Percentiles rank a stretch among this genome's conserved stretches.
Evolutionary conservation across 305 asterid species (phyloP).

Genomic region (Ilex paraguariensis): DNA sequence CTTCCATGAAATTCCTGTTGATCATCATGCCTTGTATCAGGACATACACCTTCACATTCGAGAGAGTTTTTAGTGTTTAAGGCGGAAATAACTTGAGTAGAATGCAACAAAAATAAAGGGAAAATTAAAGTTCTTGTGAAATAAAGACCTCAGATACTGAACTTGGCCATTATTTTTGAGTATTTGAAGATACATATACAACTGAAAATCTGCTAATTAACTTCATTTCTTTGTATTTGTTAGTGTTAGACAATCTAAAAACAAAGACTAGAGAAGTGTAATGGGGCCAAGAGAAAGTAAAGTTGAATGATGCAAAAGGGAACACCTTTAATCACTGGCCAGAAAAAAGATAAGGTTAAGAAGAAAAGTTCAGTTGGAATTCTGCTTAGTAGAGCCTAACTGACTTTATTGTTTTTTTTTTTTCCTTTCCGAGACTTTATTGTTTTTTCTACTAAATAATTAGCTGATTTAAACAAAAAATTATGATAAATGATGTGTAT

Average conservation of each 20-base stretch:
- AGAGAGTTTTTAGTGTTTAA: no score
- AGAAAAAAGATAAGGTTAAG: background rate
- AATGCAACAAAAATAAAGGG: background rate
- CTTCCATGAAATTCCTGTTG: constrained; percentile 39
- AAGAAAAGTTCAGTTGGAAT: no score
- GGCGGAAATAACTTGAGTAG: no score
- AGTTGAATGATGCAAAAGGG: constrained; percentile 9
- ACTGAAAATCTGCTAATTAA: background rate
- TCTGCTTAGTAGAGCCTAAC: no score
- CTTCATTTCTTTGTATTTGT: background rate
- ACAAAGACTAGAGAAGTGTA: background rate
- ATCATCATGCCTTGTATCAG: constrained; percentile 67
- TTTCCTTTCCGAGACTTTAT: no score
- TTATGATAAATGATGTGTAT: no score
- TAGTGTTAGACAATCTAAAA: background rate
- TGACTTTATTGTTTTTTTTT: no score
- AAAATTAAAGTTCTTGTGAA: background rate
- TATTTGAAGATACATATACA: no score
- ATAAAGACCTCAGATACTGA: no score
- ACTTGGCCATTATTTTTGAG: no score
- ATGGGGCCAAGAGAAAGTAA: constrained; percentile 17
- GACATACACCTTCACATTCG: constrained; percentile 50
- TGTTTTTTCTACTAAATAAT: no score
- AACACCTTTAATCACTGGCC: constrained; percentile 15
- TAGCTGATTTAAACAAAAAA: no score